phyloP scores from a whole-genome alignment of 257 asterid species.

The Fraxinus cuspidata region DNA sequence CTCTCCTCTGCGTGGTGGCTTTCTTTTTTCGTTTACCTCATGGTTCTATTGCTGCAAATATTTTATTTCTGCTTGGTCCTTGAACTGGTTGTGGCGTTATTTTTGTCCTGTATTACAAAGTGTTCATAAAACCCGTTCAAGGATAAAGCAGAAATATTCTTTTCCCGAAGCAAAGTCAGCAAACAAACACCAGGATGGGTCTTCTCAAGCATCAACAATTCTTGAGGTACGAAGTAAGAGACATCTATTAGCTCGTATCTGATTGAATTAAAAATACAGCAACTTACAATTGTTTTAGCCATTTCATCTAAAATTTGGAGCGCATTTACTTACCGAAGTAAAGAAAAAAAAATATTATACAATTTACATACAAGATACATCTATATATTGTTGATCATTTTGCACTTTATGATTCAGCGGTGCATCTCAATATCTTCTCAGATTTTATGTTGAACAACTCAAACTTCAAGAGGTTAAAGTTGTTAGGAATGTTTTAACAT shows the following conservation, averaged over 20 bases:
- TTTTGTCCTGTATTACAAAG: background rate
- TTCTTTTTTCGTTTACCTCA: background rate
- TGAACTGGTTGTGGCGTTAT: slow-evolving; percentile 6
- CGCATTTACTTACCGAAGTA: no score
- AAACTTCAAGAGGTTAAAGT: no score
- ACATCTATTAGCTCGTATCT: background rate
- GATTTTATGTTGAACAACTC: no score
- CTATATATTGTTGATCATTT: no score
- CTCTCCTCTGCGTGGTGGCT: slow-evolving; percentile 47
- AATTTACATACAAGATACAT: no score
- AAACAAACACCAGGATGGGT: slow-evolving; percentile 3
- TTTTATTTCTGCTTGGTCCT: background rate
- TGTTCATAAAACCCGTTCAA: background rate
- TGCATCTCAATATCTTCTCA: no score
- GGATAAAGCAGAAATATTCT: background rate
- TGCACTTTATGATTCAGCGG: no score
- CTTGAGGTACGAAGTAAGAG: slow-evolving; percentile 23
- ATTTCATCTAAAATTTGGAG: background rate
- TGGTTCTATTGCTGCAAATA: background rate
- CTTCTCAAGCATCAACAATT: slow-evolving; percentile 9
- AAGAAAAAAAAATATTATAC: no score
- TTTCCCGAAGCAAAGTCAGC: background rate
- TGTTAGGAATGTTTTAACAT: no score
- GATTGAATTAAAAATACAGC: background rate
- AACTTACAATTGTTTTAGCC: background rate